These are phyloP conservation scores for Mycena galericulata DNA, from an alignment of 768 basidiomycete species.

Conservation along the genomic window DNA sequence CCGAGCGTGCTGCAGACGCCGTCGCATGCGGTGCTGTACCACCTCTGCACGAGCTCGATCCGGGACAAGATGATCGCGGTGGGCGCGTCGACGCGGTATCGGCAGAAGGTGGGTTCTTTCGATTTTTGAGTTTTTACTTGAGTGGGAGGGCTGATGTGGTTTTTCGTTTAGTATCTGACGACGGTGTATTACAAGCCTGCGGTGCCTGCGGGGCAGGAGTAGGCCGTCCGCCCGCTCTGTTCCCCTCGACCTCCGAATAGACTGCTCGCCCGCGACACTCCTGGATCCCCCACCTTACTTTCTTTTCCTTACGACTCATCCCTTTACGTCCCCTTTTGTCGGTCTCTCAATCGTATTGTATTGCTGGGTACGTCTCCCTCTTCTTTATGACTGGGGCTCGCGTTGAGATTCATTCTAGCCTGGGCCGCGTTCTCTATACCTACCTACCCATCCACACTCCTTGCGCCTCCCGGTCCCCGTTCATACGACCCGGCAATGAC, in stretches of 20 bases:
- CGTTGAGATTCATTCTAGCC: too few relatives aligned
- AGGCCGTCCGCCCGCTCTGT: too few relatives aligned
- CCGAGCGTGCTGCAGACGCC: constrained; percentile 82
- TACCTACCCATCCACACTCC: background rate
- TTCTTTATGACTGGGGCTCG: too few relatives aligned
- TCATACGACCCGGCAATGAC: constrained; percentile 1
- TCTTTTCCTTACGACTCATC: too few relatives aligned
- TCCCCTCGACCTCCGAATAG: too few relatives aligned
- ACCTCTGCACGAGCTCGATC: constrained; percentile 84
- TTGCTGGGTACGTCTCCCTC: too few relatives aligned
- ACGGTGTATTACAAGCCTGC: constrained; percentile 81
- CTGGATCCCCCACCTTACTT: too few relatives aligned
- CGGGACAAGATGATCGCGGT: constrained; percentile 82
- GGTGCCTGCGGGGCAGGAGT: constrained; percentile 19
- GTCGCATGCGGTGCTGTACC: constrained; percentile 82
- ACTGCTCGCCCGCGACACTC: too few relatives aligned
- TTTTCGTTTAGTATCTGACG: constrained; percentile 66
- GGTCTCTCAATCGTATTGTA: too few relatives aligned
- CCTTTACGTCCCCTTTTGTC: too few relatives aligned
- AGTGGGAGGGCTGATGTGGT: background rate
- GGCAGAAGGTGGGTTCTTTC: constrained; percentile 68
- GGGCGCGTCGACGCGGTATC: constrained; percentile 80
- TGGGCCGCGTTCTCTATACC: too few relatives aligned
- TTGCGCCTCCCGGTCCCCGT: background rate
- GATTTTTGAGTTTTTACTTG: background rate